Evolutionary conservation across 805 yeast genomes (phyloP), one percentile per base, ranked within the genome.

Genomic region (Blastobotrys americana): DNA sequence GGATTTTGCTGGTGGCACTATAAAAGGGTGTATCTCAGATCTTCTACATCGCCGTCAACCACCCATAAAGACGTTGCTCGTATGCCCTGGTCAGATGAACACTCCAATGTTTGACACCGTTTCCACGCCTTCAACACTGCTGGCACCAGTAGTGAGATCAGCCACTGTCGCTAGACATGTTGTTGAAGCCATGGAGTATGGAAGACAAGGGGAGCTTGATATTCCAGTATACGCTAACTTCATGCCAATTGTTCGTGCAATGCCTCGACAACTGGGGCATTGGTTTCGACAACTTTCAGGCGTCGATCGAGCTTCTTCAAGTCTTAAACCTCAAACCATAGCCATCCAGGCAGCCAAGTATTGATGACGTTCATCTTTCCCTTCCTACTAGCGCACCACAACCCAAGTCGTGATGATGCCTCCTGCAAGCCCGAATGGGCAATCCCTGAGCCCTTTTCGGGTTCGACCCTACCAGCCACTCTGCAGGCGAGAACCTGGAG

Each of bases 111-210:
- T 90, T 60, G 67, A 68, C 15, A 79, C 80, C 1, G 84, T 90
- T 4, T 49, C 63, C 23, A 82, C 96, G 0, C 96, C 97, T 0
- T 79, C 84, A 8, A 66, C 71, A 2, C 52, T 82, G 3, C 60
- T 89, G 5, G 97, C 97, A 0, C 97, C 97, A 0, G 84, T 83
- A 48, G 67, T 89, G 31, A 81, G 82, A 15, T 88, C 93, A 0
- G 57, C 55, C 5, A 70, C 70, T 48, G 81, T 88, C 13, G 95
- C 96, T 0, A 55, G 56, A 2, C 66, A 67, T 33, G 72, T 89
- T 2, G 66, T 80, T 15, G 57, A 61, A 3, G 77, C 85, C 0
- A 64, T 86, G 25, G 73, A 71, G 40, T 57, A 71, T 40, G 93
- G 93, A 4, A 66, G 72, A 46, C 60, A 81, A 34, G 87, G 89